Conservation (phyloP, 176 grass and related monocot genomes). For the Lolium multiflorum region DNA sequence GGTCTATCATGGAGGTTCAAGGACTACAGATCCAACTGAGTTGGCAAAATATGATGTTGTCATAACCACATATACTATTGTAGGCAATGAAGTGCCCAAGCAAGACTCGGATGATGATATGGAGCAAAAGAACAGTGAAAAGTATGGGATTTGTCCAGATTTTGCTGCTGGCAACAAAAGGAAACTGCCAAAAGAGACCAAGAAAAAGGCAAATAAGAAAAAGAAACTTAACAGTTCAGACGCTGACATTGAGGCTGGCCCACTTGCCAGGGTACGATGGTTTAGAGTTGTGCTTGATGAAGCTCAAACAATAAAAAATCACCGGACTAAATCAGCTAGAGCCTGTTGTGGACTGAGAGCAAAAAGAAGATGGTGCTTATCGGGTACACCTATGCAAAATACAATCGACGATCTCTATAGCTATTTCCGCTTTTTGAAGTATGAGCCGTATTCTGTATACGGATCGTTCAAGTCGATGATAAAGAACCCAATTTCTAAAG, state of each 20-base stretch:
- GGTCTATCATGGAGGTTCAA: slow-evolving; percentile 90
- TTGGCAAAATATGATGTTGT: slow-evolving; percentile 89
- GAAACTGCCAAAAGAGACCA: slow-evolving; percentile 41
- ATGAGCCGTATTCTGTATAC: slow-evolving; percentile 71
- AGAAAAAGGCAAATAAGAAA: slow-evolving; percentile 64
- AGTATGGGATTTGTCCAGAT: slow-evolving; percentile 36
- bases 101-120: slow-evolving; percentile 63
- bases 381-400: slow-evolving; percentile 96
- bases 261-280: slow-evolving; percentile 90
- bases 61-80: slow-evolving; percentile 86
- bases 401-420: slow-evolving; percentile 93
- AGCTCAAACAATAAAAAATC: slow-evolving; percentile 97
- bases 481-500: slow-evolving; percentile 67
- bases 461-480: slow-evolving; percentile 58
- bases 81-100: slow-evolving; percentile 84
- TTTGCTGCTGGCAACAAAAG: slow-evolving; percentile 62
- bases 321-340: slow-evolving; percentile 72
- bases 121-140: slow-evolving; percentile 59
- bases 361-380: slow-evolving; percentile 93
- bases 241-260: slow-evolving; percentile 52
- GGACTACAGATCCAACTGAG: slow-evolving; percentile 75
- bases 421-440: slow-evolving; percentile 95
- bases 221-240: slow-evolving; percentile 51
- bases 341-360: slow-evolving; percentile 83
- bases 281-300: slow-evolving; percentile 96